Base-by-base conservation (phyloP, 495 filamentous ascomycete species). In the Penicillium taxi region DNA sequence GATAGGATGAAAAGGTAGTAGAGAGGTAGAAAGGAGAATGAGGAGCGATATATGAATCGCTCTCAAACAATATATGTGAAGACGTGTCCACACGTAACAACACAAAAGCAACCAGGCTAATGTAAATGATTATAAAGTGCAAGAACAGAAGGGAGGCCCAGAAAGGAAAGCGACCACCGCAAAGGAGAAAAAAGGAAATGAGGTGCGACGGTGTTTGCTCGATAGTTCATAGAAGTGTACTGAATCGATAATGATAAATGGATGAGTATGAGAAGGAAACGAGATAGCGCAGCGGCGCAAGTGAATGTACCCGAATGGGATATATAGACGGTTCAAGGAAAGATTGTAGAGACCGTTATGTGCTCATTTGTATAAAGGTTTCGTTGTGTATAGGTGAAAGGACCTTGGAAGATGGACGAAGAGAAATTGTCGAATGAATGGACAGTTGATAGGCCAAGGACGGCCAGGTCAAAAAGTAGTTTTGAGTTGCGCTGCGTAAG, bases 181-280 rank as follows among this genome's bases (percentile, higher is more conserved):
- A 37, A 32, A 38, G 45, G 18, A 40, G 39, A 22, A 44, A 49
- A 55, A 41, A 39, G 37, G 36, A 38, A 39, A 42, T 16, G 12
- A 26, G 27, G 13, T 17, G 38, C 20, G 25, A 29, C 9, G 25
- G 22, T 67, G 68, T 76, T 68, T 60, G 62, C 60, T 80, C 72
- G 73, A 69, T 74, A 64, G 68, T 67, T 84, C 81, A 81, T 85
- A 70, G 66, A 58, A 60, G 54, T 56, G 47, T 61, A 66, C 51
- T 50, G 47, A 62, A 61, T 15, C 16, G 64, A 67, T 66, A 72
- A 66, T 38, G 69, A 73, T 72, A 59, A 65, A 70, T 55, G 78
- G 70, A 77, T 75, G 72, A 77, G 74, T 72, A 62, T 66, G 70
- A 69, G 49, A 44, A 44, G 43, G 36, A 70, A 54, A 49, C 40